phyloP scores from a whole-genome alignment of 768 basidiomycete species.

The Tylopilus sp. region DNA sequence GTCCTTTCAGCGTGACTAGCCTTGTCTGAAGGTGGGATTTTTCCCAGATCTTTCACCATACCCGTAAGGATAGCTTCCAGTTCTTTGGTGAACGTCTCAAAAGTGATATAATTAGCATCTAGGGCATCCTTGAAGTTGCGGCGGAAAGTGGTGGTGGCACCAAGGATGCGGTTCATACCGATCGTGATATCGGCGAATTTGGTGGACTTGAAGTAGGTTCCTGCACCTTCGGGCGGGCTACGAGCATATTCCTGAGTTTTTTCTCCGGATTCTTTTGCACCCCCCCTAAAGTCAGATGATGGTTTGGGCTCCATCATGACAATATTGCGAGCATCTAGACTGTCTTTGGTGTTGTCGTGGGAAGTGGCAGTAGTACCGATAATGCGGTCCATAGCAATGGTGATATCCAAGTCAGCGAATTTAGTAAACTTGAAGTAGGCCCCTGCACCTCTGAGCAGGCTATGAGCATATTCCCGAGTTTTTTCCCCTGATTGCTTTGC shows the following conservation, averaged over 20 bases:
- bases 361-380: constrained; percentile 7
- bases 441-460: not conserved
- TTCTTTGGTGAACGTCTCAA: constrained; percentile 4
- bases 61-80: constrained; percentile 7
- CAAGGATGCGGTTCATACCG: constrained; percentile 8
- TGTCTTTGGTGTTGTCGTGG: constrained; percentile 2
- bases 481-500: not conserved
- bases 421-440: not conserved
- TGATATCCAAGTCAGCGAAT: constrained; percentile 2
- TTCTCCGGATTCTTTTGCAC: not conserved
- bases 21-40: not conserved
- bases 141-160: constrained; percentile 10
- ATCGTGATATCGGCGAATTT: not conserved
- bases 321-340: not conserved
- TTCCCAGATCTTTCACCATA: not conserved
- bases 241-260: constrained; percentile 6
- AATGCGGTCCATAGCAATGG: constrained; percentile 4
- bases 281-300: constrained; percentile 8
- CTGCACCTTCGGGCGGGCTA: constrained; percentile 1
- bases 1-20: not conserved
- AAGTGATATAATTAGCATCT: not conserved
- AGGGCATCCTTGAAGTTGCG: constrained; percentile 1
- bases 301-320: too few relatives aligned
- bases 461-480: constrained; percentile 6
- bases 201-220: not conserved